These are phyloP conservation scores for Pholiota conissans DNA, from an alignment of 768 basidiomycete genomes.

Conservation along the genomic window DNA sequence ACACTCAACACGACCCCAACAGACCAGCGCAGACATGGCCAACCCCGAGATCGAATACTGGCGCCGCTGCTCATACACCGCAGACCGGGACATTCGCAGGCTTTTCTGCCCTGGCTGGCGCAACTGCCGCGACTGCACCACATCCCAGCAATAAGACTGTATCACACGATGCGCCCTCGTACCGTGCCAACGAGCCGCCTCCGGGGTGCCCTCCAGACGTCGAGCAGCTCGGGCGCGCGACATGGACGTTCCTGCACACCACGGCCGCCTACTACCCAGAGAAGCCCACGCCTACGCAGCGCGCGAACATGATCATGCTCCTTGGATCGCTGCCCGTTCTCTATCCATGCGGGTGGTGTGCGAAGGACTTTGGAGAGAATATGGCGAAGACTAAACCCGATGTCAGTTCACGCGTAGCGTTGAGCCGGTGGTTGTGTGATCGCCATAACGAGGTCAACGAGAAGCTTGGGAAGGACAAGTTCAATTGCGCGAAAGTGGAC, in stretches of 20 bases:
- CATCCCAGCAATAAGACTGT: slow-evolving; percentile 17
- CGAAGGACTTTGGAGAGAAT: slow-evolving; percentile 75
- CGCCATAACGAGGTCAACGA: slow-evolving; percentile 92
- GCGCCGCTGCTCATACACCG: slow-evolving; percentile 13
- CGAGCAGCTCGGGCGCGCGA: slow-evolving; percentile 85
- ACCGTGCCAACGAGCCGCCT: slow-evolving; percentile 41
- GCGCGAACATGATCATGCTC: slow-evolving; percentile 81
- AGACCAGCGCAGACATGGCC: slow-evolving; percentile 16
- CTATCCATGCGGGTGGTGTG: slow-evolving; percentile 90
- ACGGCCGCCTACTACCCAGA: slow-evolving; percentile 95
- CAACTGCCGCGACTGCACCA: slow-evolving; percentile 6
- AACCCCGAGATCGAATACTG: slow-evolving; percentile 4
- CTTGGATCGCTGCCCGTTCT: slow-evolving; percentile 75
- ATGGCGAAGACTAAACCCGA: slow-evolving; percentile 71
- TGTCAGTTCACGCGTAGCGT: slow-evolving; percentile 63
- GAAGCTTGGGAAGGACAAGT: slow-evolving; percentile 78
- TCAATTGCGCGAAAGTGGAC: slow-evolving; percentile 81
- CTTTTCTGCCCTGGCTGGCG: slow-evolving; percentile 14
- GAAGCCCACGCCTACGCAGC: slow-evolving; percentile 71
- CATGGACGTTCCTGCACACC: slow-evolving; percentile 96
- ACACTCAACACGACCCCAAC: slow-evolving; percentile 26
- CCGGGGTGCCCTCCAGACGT: slow-evolving; percentile 87
- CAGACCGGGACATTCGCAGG: slow-evolving; percentile 28
- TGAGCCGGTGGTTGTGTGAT: slow-evolving; percentile 89
- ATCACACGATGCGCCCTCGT: slow-evolving; percentile 10